Evolutionary conservation across 768 basidiomycete genomes (phyloP).

Genomic region (Scleroderma bovista): DNA sequence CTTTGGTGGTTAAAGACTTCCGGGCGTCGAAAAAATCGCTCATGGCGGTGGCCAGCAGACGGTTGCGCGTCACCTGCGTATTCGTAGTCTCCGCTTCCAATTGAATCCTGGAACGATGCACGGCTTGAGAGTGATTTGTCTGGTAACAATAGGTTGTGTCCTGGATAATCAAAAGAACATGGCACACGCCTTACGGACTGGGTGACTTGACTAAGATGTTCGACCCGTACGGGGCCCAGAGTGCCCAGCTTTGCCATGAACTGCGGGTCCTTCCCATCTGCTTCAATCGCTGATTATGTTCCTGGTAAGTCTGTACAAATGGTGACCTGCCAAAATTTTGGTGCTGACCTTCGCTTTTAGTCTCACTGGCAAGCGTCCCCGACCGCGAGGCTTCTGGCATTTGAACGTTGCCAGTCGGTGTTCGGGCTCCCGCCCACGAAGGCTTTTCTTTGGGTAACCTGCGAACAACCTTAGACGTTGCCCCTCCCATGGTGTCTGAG

Average conservation of each 20-base stretch:
- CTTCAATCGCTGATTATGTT: conserved; percentile 44
- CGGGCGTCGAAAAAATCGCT: conserved; percentile 58
- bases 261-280: conserved; percentile 67
- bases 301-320: not conserved
- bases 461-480: conserved; percentile 55
- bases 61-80: conserved; percentile 40
- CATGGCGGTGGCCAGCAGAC: conserved; percentile 47
- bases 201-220: conserved; percentile 52
- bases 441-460: conserved; percentile 48
- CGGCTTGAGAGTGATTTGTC: conserved; percentile 32
- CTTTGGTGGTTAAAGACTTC: conserved; percentile 39
- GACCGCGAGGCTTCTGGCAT: conserved; percentile 4
- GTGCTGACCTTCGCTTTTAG: conserved; percentile 41
- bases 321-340: not conserved
- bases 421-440: conserved; percentile 44
- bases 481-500: conserved; percentile 46
- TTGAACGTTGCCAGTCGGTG: conserved; percentile 22
- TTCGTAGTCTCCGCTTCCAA: conserved; percentile 53
- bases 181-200: conserved; percentile 37
- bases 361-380: conserved; percentile 42
- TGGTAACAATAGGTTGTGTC: not conserved
- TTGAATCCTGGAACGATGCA: conserved; percentile 48
- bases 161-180: not conserved
- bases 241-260: conserved; percentile 58
- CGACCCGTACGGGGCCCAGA: conserved; percentile 66